These are phyloP conservation scores for Teratosphaeria pseudoeucalypti DNA, from an alignment of 2,329 filamentous ascomycete species.

Conservation along the genomic window DNA sequence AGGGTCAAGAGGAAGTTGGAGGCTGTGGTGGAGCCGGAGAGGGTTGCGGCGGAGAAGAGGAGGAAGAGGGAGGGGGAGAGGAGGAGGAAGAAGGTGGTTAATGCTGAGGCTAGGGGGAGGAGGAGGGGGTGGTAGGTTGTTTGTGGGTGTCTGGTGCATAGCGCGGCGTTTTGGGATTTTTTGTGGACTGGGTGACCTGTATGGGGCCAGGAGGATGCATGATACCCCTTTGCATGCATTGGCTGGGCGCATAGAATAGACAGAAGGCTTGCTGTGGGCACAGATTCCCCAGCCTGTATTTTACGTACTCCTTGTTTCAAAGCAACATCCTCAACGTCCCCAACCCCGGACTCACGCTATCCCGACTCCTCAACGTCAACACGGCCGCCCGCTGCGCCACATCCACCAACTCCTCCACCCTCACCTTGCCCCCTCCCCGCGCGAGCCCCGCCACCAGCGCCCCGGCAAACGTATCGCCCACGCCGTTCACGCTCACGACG, in stretches of 20 bases:
- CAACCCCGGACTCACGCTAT: slow-evolving; percentile 58
- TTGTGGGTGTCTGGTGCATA: background rate
- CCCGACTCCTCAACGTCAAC: slow-evolving; percentile 62
- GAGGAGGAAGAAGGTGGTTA: slow-evolving; percentile 69
- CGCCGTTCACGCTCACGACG: slow-evolving; percentile 83
- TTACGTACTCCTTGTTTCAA: background rate
- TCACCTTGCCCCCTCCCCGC: slow-evolving; percentile 35
- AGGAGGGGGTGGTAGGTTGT: slow-evolving; percentile 56
- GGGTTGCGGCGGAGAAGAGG: slow-evolving; percentile 65
- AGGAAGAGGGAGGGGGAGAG: slow-evolving; percentile 78
- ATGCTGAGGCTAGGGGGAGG: slow-evolving; percentile 58
- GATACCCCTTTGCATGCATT: background rate
- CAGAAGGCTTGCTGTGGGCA: background rate
- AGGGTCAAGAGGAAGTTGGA: slow-evolving; percentile 82
- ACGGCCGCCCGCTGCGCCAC: slow-evolving; percentile 74
- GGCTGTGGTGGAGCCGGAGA: slow-evolving; percentile 72
- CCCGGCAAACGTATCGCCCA: slow-evolving; percentile 86
- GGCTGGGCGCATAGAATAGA: background rate
- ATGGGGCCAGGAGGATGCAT: background rate
- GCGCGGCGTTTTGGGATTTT: background rate
- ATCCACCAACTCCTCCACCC: slow-evolving; percentile 55
- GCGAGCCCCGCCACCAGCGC: slow-evolving; percentile 71
- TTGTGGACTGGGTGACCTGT: background rate
- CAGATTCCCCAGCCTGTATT: background rate
- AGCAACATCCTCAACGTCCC: slow-evolving; percentile 29